phyloP scores from a whole-genome alignment of 495 filamentous ascomycete genomes.

The Aspergillus nanangensis region DNA sequence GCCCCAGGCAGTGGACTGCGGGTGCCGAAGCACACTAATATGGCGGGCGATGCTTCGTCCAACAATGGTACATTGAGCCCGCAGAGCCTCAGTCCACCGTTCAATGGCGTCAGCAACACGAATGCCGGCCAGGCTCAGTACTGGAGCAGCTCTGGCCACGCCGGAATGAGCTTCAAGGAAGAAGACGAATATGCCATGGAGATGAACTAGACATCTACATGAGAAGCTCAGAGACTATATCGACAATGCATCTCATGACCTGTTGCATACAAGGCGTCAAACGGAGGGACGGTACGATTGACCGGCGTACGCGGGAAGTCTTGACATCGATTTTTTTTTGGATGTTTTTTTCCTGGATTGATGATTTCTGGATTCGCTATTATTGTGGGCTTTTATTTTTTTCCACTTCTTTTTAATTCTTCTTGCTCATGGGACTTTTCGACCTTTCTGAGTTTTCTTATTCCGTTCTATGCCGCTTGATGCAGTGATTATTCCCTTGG shows the following conservation, averaged over 20 bases:
- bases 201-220: conserved; percentile 41
- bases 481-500: conserved; percentile 15
- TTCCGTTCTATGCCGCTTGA: conserved; percentile 8
- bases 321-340: conserved; percentile 14
- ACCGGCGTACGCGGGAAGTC: conserved; percentile 32
- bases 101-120: conserved; percentile 53
- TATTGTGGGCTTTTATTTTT: conserved; percentile 10
- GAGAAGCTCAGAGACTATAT: conserved; percentile 7
- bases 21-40: conserved; percentile 89
- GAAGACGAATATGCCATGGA: conserved; percentile 91
- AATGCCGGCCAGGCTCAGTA: conserved; percentile 55
- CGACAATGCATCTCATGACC: conserved; percentile 25
- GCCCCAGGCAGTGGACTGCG: conserved; percentile 79
- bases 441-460: conserved; percentile 14
- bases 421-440: conserved; percentile 5
- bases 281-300: conserved; percentile 17
- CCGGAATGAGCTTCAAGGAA: conserved; percentile 78
- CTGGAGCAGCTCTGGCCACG: conserved; percentile 64
- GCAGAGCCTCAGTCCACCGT: conserved; percentile 68
- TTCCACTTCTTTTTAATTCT: too few relatives aligned
- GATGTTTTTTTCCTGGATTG: conserved; percentile 11
- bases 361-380: conserved; percentile 4
- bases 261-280: conserved; percentile 42
- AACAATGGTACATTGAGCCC: conserved; percentile 45
- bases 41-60: conserved; percentile 72